Evolutionary conservation across 805 yeast genomes (phyloP).

Genomic region (Phaffomyces antillensis): DNA sequence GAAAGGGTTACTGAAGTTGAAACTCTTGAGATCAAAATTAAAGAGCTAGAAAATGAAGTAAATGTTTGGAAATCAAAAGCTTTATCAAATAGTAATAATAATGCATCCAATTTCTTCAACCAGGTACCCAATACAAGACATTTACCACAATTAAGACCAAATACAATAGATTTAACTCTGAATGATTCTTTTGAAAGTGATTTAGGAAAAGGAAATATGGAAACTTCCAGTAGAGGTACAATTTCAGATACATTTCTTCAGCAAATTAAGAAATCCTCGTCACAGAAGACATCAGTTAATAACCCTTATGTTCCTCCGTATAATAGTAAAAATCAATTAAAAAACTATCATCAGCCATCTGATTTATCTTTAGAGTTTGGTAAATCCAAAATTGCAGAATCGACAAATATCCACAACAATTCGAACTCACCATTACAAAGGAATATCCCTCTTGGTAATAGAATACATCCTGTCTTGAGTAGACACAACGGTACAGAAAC

Average conservation of each 20-base stretch:
- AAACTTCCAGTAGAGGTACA: background rate
- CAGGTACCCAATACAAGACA: too few species aligned
- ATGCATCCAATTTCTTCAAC: too few species aligned
- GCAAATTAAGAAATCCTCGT: constrained; percentile 15
- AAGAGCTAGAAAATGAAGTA: constrained; percentile 10
- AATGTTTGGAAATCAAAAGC: background rate
- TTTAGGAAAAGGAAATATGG: background rate
- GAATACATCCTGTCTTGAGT: background rate
- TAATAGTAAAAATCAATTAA: background rate
- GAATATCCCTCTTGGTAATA: constrained; percentile 3
- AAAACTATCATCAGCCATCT: background rate
- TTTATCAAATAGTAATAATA: too few species aligned
- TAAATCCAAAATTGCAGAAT: constrained; percentile 18
- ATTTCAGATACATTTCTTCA: constrained; percentile 15
- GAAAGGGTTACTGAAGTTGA: constrained; percentile 17
- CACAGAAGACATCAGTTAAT: constrained; percentile 7
- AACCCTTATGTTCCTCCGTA: constrained; percentile 1
- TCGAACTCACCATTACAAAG: constrained; percentile 6
- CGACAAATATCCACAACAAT: constrained; percentile 14
- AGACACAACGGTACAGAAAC: too few species aligned
- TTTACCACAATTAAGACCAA: constrained; percentile 6
- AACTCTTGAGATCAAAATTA: constrained; percentile 8
- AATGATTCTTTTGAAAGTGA: constrained; percentile 13
- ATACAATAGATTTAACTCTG: constrained; percentile 18
- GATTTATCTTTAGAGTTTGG: constrained; percentile 9